Evolutionary conservation across 352 stramenopile genomes (phyloP), one percentile per base, ranked within the genome.

Genomic region (Bremia lactucae): DNA sequence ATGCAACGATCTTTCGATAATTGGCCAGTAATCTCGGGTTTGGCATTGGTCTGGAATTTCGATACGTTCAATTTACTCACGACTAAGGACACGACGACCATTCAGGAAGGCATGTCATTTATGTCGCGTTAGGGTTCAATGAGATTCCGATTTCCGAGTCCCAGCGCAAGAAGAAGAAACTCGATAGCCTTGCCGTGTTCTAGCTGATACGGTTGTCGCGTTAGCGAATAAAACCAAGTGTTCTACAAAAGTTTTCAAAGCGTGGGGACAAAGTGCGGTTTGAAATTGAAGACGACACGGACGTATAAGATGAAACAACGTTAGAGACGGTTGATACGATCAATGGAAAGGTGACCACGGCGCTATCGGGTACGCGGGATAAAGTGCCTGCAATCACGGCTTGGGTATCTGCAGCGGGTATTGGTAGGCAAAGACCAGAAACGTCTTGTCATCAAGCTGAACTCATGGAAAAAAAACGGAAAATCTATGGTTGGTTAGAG

Each of bases 11-110:
- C 19, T 77, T 95, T 13, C 46, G 58, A 8, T 91, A 94, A 42
- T 62, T 98, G 10, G 95, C 92, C 4, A 97, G 98, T 65, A 97
- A 95, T 48, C 68, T 98, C 11, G 96, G 96, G 9, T 98, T 98
- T 62, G 79, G 86, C n/a, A 94, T 98, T 28, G 95, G 95, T 4
- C 52, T 98, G 7, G 89, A 98, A 62, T 98, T 98, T 59, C 84
- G 93, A 24, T 91, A 98, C 80, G 31, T 83, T 78, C 44, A 86
- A 98, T 39, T 44, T 96, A 20, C 56, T 98, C 18, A 96, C 83
- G 11, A 65, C 72, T 3, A 98, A 98, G 68, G 97, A 96, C 65
- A 70, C 78, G 36, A 84, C 76, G 6, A 57, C 78, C 35, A 92
- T 98, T 34, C 63, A 79, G 19, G 75, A 90, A 25, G 95, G 94